These are phyloP conservation scores for Globisporangium sylvaticum DNA, from an alignment of 352 stramenopile genomes.

Conservation along the genomic window DNA sequence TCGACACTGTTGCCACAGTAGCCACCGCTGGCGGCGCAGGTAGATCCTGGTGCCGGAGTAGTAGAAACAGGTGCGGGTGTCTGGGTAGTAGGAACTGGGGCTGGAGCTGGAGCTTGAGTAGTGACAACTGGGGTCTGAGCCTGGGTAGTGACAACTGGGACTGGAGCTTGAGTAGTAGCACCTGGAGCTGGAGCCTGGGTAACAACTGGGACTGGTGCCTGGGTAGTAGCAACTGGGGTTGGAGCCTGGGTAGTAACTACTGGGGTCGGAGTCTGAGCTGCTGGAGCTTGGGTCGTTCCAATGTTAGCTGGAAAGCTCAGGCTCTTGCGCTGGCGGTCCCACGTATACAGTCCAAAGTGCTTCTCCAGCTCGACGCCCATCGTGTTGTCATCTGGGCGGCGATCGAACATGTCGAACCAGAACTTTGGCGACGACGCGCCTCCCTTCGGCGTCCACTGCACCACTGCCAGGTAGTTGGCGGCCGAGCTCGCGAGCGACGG, in stretches of 20 bases:
- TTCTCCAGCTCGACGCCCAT: conserved; percentile 36
- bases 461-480: conserved; percentile 23
- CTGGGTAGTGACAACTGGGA: no score
- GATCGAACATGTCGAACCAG: conserved; percentile 61
- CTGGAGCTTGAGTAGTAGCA: neutral
- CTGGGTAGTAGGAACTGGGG: no score
- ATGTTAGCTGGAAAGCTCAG: conserved; percentile 20
- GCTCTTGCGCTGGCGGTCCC: conserved; percentile 41
- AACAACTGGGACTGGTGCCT: neutral
- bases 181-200: no score
- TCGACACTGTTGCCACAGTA: conserved; percentile 3
- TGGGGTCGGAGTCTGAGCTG: neutral
- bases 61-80: no score
- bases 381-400: conserved; percentile 38
- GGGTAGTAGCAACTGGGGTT: neutral
- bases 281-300: neutral
- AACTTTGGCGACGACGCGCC: conserved; percentile 27
- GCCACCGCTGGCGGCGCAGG: neutral
- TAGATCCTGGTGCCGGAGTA: neutral
- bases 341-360: conserved; percentile 57
- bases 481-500: conserved; percentile 16
- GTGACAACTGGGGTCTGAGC: no score
- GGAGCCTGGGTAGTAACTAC: neutral
- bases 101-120: no score
- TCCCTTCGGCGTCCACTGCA: conserved; percentile 20